Percentiles rank a stretch among this genome's conserved stretches.
Evolutionary conservation across 2,329 filamentous ascomycete genomes (phyloP).

Genomic region (Aspergillus uvarum): DNA sequence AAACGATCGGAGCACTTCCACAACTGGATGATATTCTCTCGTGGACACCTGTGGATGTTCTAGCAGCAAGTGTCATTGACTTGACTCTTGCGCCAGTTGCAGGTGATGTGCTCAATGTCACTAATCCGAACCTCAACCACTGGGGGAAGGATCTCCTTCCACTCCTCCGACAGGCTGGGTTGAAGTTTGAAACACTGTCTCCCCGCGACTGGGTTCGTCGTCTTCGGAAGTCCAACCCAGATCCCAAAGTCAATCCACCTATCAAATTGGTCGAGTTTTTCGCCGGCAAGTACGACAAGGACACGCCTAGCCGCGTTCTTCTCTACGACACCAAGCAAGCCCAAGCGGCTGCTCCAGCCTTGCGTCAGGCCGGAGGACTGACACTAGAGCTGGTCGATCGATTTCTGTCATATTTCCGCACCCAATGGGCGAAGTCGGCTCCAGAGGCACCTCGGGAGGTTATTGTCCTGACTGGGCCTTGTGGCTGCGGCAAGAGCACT

Average conservation of each 20-base stretch:
- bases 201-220: slow-evolving; percentile 32
- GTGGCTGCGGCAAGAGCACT: slow-evolving; percentile 56
- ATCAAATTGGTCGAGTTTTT: slow-evolving; percentile 57
- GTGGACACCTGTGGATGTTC: slow-evolving; percentile 48
- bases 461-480: slow-evolving; percentile 49
- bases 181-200: slow-evolving; percentile 29
- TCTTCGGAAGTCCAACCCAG: slow-evolving; percentile 47
- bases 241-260: slow-evolving; percentile 51
- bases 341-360: slow-evolving; percentile 15
- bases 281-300: slow-evolving; percentile 51
- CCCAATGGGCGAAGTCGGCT: slow-evolving; percentile 1
- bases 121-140: slow-evolving; percentile 50
- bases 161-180: slow-evolving; percentile 49
- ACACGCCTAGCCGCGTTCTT: slow-evolving; percentile 17
- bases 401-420: slow-evolving; percentile 18
- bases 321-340: slow-evolving; percentile 30
- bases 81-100: slow-evolving; percentile 18
- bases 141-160: slow-evolving; percentile 52
- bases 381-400: slow-evolving; percentile 9
- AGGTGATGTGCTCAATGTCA: slow-evolving; percentile 43
- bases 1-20: slow-evolving; percentile 48
- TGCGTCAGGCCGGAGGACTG: slow-evolving; percentile 16
- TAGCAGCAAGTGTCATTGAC: slow-evolving; percentile 37
- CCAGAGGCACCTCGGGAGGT: slow-evolving; percentile 10
- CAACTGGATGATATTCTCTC: slow-evolving; percentile 43